Base-by-base conservation (phyloP, 768 basidiomycete species). In the Clitopilus passeckerianus region DNA sequence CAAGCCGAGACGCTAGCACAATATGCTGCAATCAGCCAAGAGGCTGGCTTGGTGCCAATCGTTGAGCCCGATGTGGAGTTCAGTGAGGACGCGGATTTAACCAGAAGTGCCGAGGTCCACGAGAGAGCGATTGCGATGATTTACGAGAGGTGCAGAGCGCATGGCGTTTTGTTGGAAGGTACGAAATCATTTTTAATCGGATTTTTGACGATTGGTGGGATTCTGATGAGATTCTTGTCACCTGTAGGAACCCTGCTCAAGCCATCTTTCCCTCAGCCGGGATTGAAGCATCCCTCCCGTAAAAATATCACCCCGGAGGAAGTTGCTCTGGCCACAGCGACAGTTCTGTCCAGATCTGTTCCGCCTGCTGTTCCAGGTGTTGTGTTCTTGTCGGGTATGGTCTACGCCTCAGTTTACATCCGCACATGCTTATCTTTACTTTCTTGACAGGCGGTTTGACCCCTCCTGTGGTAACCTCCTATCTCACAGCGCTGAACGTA, bases 51-150 rank as follows among this genome's bases (percentile, higher is more conserved):
- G 20, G 79, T 82, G n/a, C 80, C 80, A 4, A 78, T 83, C 57
- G 75, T 82, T 6, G 81, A 82, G 63, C 81, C 79, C 12, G 81
- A 83, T 63, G 76, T 82, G 18, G 78, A 82, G 63, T 81, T 82
- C 61, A 70, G 73, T 23, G 80, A 71, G 33, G 80, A 82, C 44
- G 77, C 80, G 20, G 74, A 77, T 61, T 63, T 83, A 56, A 70
- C 66, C 34, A 71, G 78, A 61, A 81, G 79, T 59, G 72, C 72
- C 0, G 76, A 80, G 60, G 74, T 82, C 35, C 80, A 81, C 54
- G 71, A 79, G 64, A 73, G 73, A 67, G 74, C 75, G 20, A 79
- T 81, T 54, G 68, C 68, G 30, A 59, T 77, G 71, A 81, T 80
- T 10, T 82, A 78, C 65, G 75, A 77, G 23, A 66, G 75, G 41